Conservation (phyloP, 202 grass and related monocot genomes). For the Schoenoplectus tabernaemontani region DNA sequence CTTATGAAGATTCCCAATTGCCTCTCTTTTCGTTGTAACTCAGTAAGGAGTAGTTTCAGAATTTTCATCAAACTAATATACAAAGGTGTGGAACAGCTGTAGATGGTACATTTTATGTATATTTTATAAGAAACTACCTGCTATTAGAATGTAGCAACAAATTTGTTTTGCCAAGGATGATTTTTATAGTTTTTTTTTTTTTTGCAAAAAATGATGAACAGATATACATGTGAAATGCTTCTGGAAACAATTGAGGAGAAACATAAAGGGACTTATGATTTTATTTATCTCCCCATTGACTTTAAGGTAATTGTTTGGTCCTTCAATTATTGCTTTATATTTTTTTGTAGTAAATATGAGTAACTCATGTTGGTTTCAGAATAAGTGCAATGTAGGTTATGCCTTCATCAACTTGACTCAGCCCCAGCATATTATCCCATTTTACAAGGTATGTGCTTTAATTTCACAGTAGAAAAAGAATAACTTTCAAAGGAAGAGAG, state of each 20-base stretch:
- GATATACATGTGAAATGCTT: slow-evolving; percentile 88
- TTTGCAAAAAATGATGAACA: slow-evolving; percentile 29
- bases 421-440: slow-evolving; percentile 78
- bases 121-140: neutral
- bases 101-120: neutral
- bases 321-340: neutral
- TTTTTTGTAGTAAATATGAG: neutral
- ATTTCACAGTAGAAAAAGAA: neutral
- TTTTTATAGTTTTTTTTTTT: neutral
- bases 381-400: slow-evolving; percentile 96
- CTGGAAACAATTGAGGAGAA: slow-evolving; percentile 87
- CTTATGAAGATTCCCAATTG: neutral
- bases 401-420: slow-evolving; percentile 98
- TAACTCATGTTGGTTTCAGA: slow-evolving; percentile 42
- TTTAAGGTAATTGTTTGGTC: slow-evolving; percentile 59
- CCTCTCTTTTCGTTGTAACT: neutral
- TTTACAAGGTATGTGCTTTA: slow-evolving; percentile 60
- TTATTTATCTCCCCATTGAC: slow-evolving; percentile 95
- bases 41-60: neutral
- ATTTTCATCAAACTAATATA: neutral
- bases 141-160: neutral
- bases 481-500: neutral
- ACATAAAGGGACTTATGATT: slow-evolving; percentile 88
- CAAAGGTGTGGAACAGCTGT: neutral
- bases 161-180: neutral